Percentiles rank a stretch among this genome's conserved stretches.
Evolutionary conservation across 495 filamentous ascomycete species (phyloP).

Genomic region (Cercophora scortea): DNA sequence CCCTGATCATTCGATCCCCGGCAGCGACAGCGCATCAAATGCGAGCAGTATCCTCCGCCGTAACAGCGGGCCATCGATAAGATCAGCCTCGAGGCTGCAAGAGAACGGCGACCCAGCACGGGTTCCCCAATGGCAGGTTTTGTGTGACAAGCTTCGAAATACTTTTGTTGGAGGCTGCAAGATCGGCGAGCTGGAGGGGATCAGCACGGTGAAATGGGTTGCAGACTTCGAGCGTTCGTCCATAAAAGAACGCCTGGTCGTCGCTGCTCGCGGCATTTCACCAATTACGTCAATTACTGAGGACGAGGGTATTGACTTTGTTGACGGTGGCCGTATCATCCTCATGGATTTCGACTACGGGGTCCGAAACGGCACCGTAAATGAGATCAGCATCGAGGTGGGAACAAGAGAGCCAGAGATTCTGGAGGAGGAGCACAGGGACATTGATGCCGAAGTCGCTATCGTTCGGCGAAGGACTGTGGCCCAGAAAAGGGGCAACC

Average conservation of each 20-base stretch:
- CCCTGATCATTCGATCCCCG: slow-evolving; percentile 23
- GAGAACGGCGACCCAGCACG: slow-evolving; percentile 25
- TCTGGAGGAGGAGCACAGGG: slow-evolving; percentile 65
- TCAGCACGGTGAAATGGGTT: slow-evolving; percentile 59
- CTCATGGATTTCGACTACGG: slow-evolving; percentile 68
- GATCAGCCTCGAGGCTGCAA: slow-evolving; percentile 25
- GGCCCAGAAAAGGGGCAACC: slow-evolving; percentile 41
- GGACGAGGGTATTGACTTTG: slow-evolving; percentile 64
- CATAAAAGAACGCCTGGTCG: slow-evolving; percentile 54
- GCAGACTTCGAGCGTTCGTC: slow-evolving; percentile 35
- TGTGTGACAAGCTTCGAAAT: slow-evolving; percentile 57
- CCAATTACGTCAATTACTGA: slow-evolving; percentile 50
- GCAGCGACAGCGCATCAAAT: slow-evolving; percentile 18
- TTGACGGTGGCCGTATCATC: slow-evolving; percentile 76
- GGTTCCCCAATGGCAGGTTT: slow-evolving; percentile 61
- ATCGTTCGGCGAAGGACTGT: slow-evolving; percentile 70
- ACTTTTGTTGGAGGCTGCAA: slow-evolving; percentile 53
- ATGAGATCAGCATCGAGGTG: slow-evolving; percentile 63
- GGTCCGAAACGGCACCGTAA: slow-evolving; percentile 43
- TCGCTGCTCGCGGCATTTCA: slow-evolving; percentile 69
- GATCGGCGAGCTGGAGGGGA: slow-evolving; percentile 46
- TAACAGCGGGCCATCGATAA: slow-evolving; percentile 32
- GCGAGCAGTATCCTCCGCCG: slow-evolving; percentile 23
- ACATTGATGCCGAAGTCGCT: slow-evolving; percentile 75
- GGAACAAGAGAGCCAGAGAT: slow-evolving; percentile 61